Evolutionary conservation across 208 protist species (phyloP), one percentile per base, ranked within the genome.

Genomic region (Strigomonas galati): DNA sequence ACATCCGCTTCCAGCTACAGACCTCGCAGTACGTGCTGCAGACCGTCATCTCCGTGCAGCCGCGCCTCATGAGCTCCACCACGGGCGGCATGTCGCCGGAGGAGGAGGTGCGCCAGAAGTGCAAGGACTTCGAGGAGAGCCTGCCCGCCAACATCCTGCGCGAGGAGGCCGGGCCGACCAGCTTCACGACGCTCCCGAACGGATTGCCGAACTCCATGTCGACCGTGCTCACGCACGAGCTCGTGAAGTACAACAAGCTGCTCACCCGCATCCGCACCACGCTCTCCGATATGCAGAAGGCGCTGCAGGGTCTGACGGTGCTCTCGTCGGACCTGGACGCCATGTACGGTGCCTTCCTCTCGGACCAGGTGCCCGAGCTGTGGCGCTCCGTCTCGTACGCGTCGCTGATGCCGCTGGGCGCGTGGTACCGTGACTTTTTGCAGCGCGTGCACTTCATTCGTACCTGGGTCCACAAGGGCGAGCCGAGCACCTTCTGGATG

Each of bases 381-480:
- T 99, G 98, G 98, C 73, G 70, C 24, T 49, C 84, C 12, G 85
- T 89, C 19, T 77, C 91, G 9, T 99, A 99, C 81, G 93, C 97
- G 24, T 98, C 92, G n/a, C 79, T 99, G 46, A 99, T 99, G 81
- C 93, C 96, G 26, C 84, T 99, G 14, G 91, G 89, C 21, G 74
- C 92, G 35, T 99, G 98, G 97, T 92, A 99, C 64, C 89, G 95
- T 44, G 98, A 99, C 75, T 84, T 99, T 12, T 56, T 97, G 7
- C 58, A 84, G 55, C 81, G 97, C 35, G 81, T 99, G 24, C 69
- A 86, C 19, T 99, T 99, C 72, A 95, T 99, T 32, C 84, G 85
- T 10, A 74, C 68, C 14, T 99, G 98, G 98, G 62, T 98, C 55
- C 76, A 81, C 31, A 81, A 92, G 35, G 98, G 98, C 1, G 81